Base-by-base conservation (phyloP, 192 early-diverging fungal species). In the Glomus cerebriforme region DNA sequence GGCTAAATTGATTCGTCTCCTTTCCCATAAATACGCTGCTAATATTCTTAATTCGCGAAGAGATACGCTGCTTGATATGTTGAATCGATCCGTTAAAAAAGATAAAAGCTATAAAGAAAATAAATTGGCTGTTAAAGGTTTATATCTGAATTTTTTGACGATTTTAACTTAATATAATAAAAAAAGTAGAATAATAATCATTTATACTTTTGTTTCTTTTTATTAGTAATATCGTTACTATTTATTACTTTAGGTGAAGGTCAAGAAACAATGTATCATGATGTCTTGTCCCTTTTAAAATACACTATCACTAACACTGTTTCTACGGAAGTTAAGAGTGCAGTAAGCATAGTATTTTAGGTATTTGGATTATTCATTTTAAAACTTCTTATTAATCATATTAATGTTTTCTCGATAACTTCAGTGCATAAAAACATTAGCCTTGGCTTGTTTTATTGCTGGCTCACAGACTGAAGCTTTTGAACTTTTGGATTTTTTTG, bases 21-120 rank as follows among this genome's bases (percentile, higher is more conserved):
- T 91, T 78, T 79, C 90, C 31, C 88, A 85, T 39, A 80, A 87
- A 12, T 89, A 89, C 77, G 81, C 87, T 26, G 90, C 88, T 26
- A 86, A 89, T 8, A 79, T 79, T 13, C 82, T 92, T 45, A 85
- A 89, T 24, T 77, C 80, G 22, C 85, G 85, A 59, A 78, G 85
- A 7, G 81, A 91, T 66, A 85, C 87, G 22, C 62, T 89, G 9
- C 82, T 93, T 69, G 88, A 90, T 19, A 63, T 87, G 10, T 81
- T 93, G 68, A 88, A 86, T 47, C 83, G 85, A 22, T 86, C 87
- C n/a, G 79, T 87, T 13, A 84, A 82, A 47, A 87, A 87, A 67
- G 81, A 79, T 26, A 80, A 82, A 32, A 79, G 71, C 37, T 66
- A 66, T 7, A 79, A 82, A 47, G 88, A 89, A 70, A 78, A 78